Base-by-base conservation (phyloP, 805 yeast genomes). In the Suhomyces canberraensis region DNA sequence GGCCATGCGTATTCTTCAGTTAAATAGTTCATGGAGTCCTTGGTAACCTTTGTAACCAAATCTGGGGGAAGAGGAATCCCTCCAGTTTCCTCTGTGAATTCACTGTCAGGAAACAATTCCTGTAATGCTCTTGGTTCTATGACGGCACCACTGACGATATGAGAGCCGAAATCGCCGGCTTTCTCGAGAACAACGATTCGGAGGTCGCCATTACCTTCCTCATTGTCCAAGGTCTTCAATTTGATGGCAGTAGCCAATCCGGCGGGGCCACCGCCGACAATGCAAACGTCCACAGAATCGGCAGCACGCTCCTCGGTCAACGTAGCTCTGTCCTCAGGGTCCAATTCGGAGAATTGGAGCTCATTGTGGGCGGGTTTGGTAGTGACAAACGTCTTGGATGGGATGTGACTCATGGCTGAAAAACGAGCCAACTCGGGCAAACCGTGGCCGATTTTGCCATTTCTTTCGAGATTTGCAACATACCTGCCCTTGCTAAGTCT, bases 261-360 rank as follows among this genome's bases (percentile, higher is more conserved):
- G 1, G 98, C 95, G 5, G 98, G 98, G 0, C 98, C 98, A 24
- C 95, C 98, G 29, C 98, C 98, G 2, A 93, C 95, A 35, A 93
- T 88, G 52, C 95, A 85, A 16, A 93, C 95, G 59, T 93, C 98
- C 18, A 87, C 96, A 21, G 78, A 76, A 54, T 93, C 98, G 11
- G 72, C 76, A 4, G 85, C 95, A 39, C 98, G 70, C 44, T 81
- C 86, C 43, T 78, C 82, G 8, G n/a, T 16, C 31, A 37, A 37
- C 9, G 22, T 22, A 16, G 35, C 34, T 32, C 17, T 13, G 16
- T 33, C 31, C 9, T 28, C 41, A 11, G 14, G 13, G 11, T 28
- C 11, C 28, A 32, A 17, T 16, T 30, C 8, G 11, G 11, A 16
- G 29, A 19, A 19, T 11, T 8, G 19, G 16, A 16, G 9, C 19